Evolutionary conservation across 768 basidiomycete species (phyloP).

Genomic region (Naganishia kalamii): DNA sequence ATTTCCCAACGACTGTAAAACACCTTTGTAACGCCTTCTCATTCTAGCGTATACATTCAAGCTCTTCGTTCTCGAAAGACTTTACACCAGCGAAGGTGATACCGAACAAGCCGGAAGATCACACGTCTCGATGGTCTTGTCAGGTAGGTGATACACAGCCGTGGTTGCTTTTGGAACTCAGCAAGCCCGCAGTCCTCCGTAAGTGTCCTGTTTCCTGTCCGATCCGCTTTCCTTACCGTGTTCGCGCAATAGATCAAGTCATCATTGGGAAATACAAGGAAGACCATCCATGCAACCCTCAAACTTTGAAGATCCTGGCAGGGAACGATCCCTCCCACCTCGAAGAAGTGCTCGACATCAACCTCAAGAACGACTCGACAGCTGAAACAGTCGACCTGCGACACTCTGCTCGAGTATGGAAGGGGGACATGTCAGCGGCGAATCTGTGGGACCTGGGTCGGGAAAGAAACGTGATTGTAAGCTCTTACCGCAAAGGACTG

Average conservation of each 20-base stretch:
- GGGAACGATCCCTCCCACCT: slow-evolving; percentile 20
- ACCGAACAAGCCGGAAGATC: slow-evolving; percentile 21
- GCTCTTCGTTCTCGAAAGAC: slow-evolving; percentile 18
- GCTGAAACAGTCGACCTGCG: neutral
- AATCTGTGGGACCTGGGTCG: slow-evolving; percentile 4
- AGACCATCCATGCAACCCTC: slow-evolving; percentile 31
- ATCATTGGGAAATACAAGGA: slow-evolving; percentile 26
- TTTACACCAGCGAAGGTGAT: slow-evolving; percentile 23
- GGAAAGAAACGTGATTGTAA: slow-evolving; percentile 2
- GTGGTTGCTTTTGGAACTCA: slow-evolving; percentile 25
- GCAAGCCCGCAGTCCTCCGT: slow-evolving; percentile 17
- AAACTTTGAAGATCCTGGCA: slow-evolving; percentile 23
- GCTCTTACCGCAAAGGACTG: neutral
- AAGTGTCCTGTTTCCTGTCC: neutral
- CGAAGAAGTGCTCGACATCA: slow-evolving; percentile 11
- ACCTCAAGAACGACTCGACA: slow-evolving; percentile 21
- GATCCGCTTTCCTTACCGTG: neutral
- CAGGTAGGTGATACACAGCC: neutral
- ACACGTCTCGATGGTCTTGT: slow-evolving; percentile 24
- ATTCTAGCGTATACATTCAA: slow-evolving; percentile 15
- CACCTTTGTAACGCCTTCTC: neutral
- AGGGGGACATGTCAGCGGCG: neutral
- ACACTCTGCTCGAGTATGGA: neutral
- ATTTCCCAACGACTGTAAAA: neutral
- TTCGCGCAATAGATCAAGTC: slow-evolving; percentile 10